Percentiles rank a stretch among this genome's conserved stretches.
These are phyloP conservation scores for Athelia psychrophila DNA, from an alignment of 1,284 basidiomycete species.

Conservation along the genomic window DNA sequence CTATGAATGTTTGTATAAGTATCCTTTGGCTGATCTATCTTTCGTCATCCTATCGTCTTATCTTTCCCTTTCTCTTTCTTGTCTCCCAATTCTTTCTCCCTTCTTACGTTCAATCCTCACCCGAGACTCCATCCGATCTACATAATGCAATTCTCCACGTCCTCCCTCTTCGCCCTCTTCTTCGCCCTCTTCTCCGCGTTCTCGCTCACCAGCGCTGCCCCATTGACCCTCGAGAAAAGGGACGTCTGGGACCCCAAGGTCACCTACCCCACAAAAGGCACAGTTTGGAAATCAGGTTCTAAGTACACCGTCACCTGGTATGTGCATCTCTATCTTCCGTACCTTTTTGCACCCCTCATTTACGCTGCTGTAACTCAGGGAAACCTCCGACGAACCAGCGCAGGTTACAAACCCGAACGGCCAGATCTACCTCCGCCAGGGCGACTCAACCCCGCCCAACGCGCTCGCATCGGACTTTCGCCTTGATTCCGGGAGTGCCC, in stretches of 20 bases:
- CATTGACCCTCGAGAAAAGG: constrained; percentile 10
- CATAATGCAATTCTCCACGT: neutral
- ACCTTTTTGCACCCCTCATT: neutral
- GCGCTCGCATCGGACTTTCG: constrained; percentile 19
- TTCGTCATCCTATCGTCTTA: too few species aligned
- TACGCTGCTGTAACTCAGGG: constrained; percentile 9
- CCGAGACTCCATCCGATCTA: too few species aligned
- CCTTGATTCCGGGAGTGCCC: constrained; percentile 16
- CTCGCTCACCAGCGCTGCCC: constrained; percentile 7
- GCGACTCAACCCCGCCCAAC: constrained; percentile 4
- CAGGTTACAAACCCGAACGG: constrained; percentile 21
- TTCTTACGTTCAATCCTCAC: too few species aligned
- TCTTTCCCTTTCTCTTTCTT: too few species aligned
- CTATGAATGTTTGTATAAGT: too few species aligned
- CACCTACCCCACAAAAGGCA: constrained; percentile 17
- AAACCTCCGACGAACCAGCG: constrained; percentile 16
- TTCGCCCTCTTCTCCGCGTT: constrained; percentile 10
- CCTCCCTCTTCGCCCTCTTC: constrained; percentile 11
- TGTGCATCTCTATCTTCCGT: neutral
- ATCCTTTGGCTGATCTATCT: too few species aligned
- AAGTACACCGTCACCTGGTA: constrained; percentile 27
- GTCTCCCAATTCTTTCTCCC: too few species aligned
- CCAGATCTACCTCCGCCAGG: constrained; percentile 16
- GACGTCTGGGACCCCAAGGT: constrained; percentile 22
- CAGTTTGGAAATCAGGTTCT: constrained; percentile 22